Evolutionary conservation across 306 rosid species (phyloP).

Genomic region (Quercus robur): DNA sequence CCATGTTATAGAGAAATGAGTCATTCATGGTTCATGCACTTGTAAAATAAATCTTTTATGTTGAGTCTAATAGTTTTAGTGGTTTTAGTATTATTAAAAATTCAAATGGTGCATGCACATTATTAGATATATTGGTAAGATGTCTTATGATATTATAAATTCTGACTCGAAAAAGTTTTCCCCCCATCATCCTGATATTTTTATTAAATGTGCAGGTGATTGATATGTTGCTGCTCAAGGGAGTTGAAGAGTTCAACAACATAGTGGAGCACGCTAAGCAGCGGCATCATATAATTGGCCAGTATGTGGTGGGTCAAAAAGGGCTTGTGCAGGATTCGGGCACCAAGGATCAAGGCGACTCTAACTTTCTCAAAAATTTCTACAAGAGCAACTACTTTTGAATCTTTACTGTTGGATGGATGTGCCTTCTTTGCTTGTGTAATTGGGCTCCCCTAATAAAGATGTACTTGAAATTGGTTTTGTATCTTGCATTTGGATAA

Average conservation of each 20-base stretch:
- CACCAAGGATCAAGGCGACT: constrained; percentile 56
- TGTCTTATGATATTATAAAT: background rate
- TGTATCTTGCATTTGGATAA: constrained; percentile 23
- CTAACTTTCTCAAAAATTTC: constrained; percentile 72
- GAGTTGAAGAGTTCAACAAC: constrained; percentile 75
- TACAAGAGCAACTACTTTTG: constrained; percentile 76
- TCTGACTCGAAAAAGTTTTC: constrained; percentile 4
- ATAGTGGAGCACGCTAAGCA: constrained; percentile 85
- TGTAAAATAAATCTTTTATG: background rate
- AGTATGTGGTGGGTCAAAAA: constrained; percentile 64
- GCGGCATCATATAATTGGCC: constrained; percentile 94
- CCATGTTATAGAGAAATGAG: background rate
- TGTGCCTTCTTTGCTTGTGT: constrained; percentile 19
- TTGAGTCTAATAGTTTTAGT: background rate
- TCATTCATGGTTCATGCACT: background rate
- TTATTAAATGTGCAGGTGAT: constrained; percentile 59
- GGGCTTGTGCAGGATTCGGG: constrained; percentile 60
- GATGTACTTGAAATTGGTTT: constrained; percentile 21
- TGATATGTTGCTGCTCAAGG: constrained; percentile 93
- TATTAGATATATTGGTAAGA: background rate
- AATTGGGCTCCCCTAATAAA: constrained; percentile 34
- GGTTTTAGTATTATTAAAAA: background rate
- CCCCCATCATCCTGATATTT: constrained; percentile 19
- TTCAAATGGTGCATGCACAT: background rate
- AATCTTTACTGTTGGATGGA: constrained; percentile 18